phyloP scores from a whole-genome alignment of 306 rosid genomes.

The Vicia villosa region DNA sequence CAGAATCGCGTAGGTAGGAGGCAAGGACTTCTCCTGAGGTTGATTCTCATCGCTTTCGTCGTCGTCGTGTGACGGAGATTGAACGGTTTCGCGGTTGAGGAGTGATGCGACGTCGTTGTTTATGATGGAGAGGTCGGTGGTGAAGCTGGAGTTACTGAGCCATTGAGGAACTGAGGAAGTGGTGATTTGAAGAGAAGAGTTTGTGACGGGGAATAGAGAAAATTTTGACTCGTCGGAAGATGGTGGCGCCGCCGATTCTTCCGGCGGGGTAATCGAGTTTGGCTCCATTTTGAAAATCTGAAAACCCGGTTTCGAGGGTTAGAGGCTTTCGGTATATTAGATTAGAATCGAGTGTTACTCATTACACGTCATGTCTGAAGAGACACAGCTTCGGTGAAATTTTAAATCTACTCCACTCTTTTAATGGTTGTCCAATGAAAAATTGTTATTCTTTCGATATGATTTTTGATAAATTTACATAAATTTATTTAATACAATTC shows the following conservation, averaged over 20 bases:
- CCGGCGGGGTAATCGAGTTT: slow-evolving; percentile 23
- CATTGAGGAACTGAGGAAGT: slow-evolving; percentile 54
- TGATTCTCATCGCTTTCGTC: slow-evolving; percentile 29
- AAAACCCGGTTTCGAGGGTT: neutral
- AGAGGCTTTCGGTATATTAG: too few relatives aligned
- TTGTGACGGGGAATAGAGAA: slow-evolving; percentile 59
- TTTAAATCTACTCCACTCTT: too few relatives aligned
- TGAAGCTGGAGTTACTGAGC: slow-evolving; percentile 89
- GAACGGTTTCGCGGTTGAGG: slow-evolving; percentile 15
- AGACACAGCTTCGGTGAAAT: too few relatives aligned
- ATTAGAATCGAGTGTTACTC: too few relatives aligned
- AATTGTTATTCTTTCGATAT: too few relatives aligned
- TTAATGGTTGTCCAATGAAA: too few relatives aligned
- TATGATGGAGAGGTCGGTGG: slow-evolving; percentile 59
- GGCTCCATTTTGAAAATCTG: slow-evolving; percentile 53
- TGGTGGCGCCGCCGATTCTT: neutral
- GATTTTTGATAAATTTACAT: too few relatives aligned
- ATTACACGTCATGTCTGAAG: too few relatives aligned
- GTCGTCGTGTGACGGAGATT: slow-evolving; percentile 36
- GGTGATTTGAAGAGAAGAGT: slow-evolving; percentile 34
- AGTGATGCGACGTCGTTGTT: slow-evolving; percentile 33
- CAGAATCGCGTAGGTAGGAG: slow-evolving; percentile 60
- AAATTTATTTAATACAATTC: too few relatives aligned
- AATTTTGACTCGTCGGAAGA: slow-evolving; percentile 28
- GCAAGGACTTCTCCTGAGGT: slow-evolving; percentile 26